Conservation (phyloP, 192 early-diverging fungal genomes). For the Linnemannia elongata region DNA sequence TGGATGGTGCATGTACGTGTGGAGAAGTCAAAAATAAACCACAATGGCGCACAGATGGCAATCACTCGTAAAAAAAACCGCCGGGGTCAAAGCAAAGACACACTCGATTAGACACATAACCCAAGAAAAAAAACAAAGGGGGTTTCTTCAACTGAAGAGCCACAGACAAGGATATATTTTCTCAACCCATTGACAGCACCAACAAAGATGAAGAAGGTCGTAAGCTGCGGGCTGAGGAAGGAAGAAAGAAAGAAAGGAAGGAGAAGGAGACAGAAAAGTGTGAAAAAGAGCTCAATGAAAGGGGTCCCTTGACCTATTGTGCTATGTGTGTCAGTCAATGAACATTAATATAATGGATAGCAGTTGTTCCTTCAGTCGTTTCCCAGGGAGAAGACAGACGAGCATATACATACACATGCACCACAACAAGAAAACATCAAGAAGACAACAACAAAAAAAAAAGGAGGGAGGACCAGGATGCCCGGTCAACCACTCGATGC, state of each 20-base stretch:
- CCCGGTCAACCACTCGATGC: not conserved
- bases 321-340: not conserved
- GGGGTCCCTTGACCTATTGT: not conserved
- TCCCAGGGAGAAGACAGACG: not conserved
- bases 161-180: no score
- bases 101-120: no score
- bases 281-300: not conserved
- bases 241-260: not conserved
- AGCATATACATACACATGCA: not conserved
- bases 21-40: not conserved
- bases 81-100: no score
- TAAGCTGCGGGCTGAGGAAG: no score
- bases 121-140: no score
- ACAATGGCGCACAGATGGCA: slow-evolving; percentile 2
- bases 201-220: no score
- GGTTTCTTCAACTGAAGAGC: no score
- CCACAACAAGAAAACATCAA: not conserved
- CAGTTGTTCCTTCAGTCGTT: not conserved
- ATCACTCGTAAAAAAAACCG: no score
- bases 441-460: not conserved
- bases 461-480: slow-evolving; percentile 1
- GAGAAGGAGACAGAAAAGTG: not conserved
- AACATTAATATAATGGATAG: not conserved
- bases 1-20: not conserved
- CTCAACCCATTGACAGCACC: no score